phyloP scores from a whole-genome alignment of 345 rosid genomes.

The Brassica incana region DNA sequence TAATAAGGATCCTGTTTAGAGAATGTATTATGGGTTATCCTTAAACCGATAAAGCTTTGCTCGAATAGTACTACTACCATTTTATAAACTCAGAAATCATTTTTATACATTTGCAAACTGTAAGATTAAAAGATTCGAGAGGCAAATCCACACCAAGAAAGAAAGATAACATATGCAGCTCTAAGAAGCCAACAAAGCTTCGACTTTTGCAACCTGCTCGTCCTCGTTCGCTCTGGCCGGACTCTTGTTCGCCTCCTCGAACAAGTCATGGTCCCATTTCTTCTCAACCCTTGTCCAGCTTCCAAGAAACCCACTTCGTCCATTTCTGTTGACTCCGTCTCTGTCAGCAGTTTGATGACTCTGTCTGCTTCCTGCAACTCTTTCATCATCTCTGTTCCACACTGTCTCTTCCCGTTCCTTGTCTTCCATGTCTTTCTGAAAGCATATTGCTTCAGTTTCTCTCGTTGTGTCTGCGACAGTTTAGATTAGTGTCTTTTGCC shows the following conservation, averaged over 20 bases:
- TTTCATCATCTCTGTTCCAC: constrained; percentile 48
- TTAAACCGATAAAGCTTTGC: background rate
- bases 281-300: constrained; percentile 57
- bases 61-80: constrained; percentile 5
- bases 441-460: constrained; percentile 36
- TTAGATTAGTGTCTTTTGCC: constrained; percentile 36
- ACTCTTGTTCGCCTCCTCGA: constrained; percentile 70
- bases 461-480: constrained; percentile 46
- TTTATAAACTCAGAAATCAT: constrained; percentile 7
- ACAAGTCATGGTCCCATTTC: constrained; percentile 96
- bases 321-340: constrained; percentile 46
- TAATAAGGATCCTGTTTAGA: constrained; percentile 5
- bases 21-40: background rate
- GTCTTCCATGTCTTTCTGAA: constrained; percentile 38
- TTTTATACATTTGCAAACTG: constrained; percentile 26
- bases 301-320: constrained; percentile 49
- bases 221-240: constrained; percentile 76
- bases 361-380: constrained; percentile 31
- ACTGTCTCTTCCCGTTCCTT: constrained; percentile 45
- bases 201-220: constrained; percentile 87
- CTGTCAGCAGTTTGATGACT: constrained; percentile 48
- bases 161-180: no score
- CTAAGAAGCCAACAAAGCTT: constrained; percentile 72
- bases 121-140: background rate
- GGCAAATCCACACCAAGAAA: no score